These are phyloP conservation scores for Apiospora sp. DNA, from an alignment of 2,329 filamentous ascomycete species.

Conservation along the genomic window DNA sequence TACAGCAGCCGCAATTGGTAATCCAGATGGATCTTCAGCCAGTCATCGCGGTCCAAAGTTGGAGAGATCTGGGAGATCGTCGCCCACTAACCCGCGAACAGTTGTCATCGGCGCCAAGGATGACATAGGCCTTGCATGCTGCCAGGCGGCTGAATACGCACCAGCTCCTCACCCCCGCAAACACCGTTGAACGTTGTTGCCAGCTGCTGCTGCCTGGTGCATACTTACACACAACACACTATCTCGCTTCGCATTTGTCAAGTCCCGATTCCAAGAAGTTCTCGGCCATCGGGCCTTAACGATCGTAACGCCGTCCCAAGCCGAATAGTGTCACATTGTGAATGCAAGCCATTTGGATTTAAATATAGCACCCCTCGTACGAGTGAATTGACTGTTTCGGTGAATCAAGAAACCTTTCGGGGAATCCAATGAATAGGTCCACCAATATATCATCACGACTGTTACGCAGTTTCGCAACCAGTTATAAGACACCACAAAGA, in stretches of 20 bases:
- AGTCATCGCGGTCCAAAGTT: conserved; percentile 9
- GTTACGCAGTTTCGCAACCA: background rate
- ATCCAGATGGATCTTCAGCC: conserved; percentile 1
- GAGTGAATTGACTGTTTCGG: background rate
- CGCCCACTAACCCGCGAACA: background rate
- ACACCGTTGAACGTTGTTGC: background rate
- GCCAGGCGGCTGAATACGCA: background rate
- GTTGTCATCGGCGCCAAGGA: conserved; percentile 18
- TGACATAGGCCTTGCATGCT: conserved; percentile 8
- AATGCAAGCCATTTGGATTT: background rate
- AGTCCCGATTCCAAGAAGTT: conserved; percentile 2
- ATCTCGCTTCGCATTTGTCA: conserved; percentile 7
- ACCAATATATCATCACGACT: background rate
- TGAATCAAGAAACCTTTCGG: background rate
- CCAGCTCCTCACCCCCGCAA: background rate
- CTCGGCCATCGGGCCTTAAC: background rate
- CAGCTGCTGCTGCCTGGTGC: background rate
- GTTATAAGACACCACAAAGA: background rate
- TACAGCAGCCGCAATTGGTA: background rate
- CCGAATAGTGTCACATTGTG: background rate
- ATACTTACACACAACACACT: background rate
- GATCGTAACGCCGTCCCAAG: background rate
- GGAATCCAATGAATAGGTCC: conserved; percentile 4
- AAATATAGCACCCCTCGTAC: background rate
- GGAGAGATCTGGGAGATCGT: conserved; percentile 20